Percentiles rank a stretch among this genome's conserved stretches.
phyloP scores from a whole-genome alignment of 345 rosid genomes.

The Linum lewisii region DNA sequence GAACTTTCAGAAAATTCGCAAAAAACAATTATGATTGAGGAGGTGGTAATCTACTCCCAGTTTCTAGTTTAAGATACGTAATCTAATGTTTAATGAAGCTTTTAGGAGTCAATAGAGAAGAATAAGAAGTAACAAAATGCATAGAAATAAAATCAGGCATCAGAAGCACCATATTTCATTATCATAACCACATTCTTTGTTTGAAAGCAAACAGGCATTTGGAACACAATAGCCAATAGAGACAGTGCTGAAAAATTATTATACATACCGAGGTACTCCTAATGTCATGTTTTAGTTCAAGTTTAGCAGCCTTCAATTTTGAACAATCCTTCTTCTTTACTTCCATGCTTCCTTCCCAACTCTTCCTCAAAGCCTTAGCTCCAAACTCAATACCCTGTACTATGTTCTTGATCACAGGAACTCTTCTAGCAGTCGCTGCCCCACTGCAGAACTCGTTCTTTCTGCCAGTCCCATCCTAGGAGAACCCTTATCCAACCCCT shows the following conservation, averaged over 20 bases:
- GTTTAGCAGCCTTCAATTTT: conserved; percentile 30
- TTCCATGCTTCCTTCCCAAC: conserved; percentile 93
- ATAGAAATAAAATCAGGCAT: conserved; percentile 1
- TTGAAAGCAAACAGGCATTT: neutral
- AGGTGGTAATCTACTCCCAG: neutral
- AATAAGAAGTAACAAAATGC: neutral
- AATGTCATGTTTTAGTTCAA: conserved; percentile 45
- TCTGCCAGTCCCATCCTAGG: conserved; percentile 39
- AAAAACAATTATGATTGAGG: neutral
- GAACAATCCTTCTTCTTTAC: conserved; percentile 43
- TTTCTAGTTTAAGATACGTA: neutral
- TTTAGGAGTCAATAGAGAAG: neutral
- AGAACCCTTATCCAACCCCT: conserved; percentile 46
- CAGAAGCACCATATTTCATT: neutral
- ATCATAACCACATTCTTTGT: neutral
- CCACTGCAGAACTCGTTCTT: conserved; percentile 40
- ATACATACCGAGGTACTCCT: conserved; percentile 58
- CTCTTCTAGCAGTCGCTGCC: conserved; percentile 37
- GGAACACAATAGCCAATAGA: neutral
- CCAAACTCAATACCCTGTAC: conserved; percentile 75
- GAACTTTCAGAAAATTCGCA: neutral
- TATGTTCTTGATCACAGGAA: conserved; percentile 47
- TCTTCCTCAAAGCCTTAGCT: conserved; percentile 91
- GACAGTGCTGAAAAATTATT: neutral
- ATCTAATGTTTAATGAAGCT: neutral